Percentiles rank a stretch among this genome's conserved stretches.
Evolutionary conservation across 148 eudicot genomes (phyloP).

Genomic region (Cornus kousa): DNA sequence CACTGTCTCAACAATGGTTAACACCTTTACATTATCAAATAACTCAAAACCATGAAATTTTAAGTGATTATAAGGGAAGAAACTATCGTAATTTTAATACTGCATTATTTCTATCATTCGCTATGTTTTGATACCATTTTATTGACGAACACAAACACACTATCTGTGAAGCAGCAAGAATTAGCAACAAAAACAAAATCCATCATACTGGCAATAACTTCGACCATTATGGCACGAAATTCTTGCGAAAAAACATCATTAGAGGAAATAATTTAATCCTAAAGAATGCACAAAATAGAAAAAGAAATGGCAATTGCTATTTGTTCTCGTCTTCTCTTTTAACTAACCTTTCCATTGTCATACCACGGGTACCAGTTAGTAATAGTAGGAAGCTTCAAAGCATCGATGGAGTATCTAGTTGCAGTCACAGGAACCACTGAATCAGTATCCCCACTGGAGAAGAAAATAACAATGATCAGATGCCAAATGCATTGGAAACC

Average conservation of each 20-base stretch:
- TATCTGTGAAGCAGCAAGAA: background rate
- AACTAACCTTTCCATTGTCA: conserved; percentile 73
- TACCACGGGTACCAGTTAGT: conserved; percentile 87
- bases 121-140: no score
- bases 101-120: no score
- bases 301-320: no score
- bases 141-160: no score
- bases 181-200: conserved; percentile 1
- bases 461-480: background rate
- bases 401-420: conserved; percentile 85
- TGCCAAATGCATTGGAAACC: background rate
- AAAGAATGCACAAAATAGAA: no score
- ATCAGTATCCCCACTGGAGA: conserved; percentile 28
- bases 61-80: no score
- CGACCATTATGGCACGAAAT: background rate
- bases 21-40: no score
- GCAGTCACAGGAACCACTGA: conserved; percentile 89
- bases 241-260: background rate
- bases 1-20: no score
- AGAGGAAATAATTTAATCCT: no score
- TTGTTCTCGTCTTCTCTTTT: background rate
- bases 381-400: conserved; percentile 76
- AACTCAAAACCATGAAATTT: no score
- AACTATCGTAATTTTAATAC: no score
- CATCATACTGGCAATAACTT: background rate